Evolutionary conservation across 2,329 filamentous ascomycete species (phyloP), one percentile per base, ranked within the genome.

Genomic region (Fusarium cicatricum): DNA sequence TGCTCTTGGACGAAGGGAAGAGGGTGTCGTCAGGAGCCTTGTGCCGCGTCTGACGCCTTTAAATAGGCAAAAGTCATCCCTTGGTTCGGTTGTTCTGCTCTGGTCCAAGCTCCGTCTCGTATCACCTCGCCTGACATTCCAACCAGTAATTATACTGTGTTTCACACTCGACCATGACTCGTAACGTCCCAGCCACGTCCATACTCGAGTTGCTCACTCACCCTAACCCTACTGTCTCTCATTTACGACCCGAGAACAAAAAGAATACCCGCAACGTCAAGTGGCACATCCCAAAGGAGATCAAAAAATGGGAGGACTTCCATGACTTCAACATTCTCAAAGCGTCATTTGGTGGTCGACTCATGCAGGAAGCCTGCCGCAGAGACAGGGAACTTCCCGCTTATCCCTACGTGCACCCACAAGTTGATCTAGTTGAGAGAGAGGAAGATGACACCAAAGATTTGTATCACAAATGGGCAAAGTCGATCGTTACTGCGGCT

Each of bases 141-240:
- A 31, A 31, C 28, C 28, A n/a, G n/a, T n/a, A n/a, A 11, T 14
- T 9, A 31, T 31, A 11, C 12, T 9, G 28, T 56, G 43, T 38
- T 49, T 41, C 48, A 41, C 17, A 38, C 12, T n/a, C 40, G 21
- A 17, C 7, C 21, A 60, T 60, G 47, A 23, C 32, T 8, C 34
- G 34, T 15, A 12, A 21, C 21, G 2, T 17, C 28, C 11, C 38
- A 12, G 54, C 58, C 17, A 58, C 50, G 17, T 61, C 58, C 39
- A 52, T 58, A 16, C 42, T 61, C 11, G 54, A 61, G 41, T 29
- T 58, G 10, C 54, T 61, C 11, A 61, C 58, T 16, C 39, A 52
- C 10, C 47, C 48, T 26, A 60, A 58, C 23, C 57, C 57, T 9
- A 12, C 34, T 16, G 28, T 60, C 10, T 17, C 28, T 15, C 53